Conservation (phyloP, 331 rosid species). For the Saraca asoca region DNA sequence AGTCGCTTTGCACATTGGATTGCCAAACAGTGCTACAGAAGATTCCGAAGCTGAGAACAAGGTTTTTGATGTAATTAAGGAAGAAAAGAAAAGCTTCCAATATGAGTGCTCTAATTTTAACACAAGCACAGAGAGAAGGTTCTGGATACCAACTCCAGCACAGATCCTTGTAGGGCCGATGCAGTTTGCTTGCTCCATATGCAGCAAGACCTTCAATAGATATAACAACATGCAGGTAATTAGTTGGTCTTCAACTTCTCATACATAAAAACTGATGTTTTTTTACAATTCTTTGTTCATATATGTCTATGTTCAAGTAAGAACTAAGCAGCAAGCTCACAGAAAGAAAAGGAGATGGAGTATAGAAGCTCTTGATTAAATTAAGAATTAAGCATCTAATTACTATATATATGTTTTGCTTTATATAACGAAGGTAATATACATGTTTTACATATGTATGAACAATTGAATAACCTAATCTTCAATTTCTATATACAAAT, state of each 20-base stretch:
- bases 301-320: slow-evolving; percentile 2
- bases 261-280: not conserved
- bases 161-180: slow-evolving; percentile 96
- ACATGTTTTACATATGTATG: slow-evolving; percentile 7
- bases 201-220: slow-evolving; percentile 90
- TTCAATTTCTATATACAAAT: not conserved
- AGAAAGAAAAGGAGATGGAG: not conserved
- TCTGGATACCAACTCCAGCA: slow-evolving; percentile 93
- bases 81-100: slow-evolving; percentile 44
- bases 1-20: slow-evolving; percentile 85
- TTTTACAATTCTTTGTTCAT: not conserved
- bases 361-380: not conserved
- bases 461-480: not conserved
- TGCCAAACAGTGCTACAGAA: slow-evolving; percentile 49
- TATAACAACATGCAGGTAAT: slow-evolving; percentile 96
- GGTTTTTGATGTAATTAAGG: slow-evolving; percentile 40
- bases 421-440: too few relatives aligned
- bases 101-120: slow-evolving; percentile 42
- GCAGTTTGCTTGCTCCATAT: slow-evolving; percentile 94
- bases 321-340: not conserved
- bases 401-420: not conserved
- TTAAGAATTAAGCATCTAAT: slow-evolving; percentile 8
- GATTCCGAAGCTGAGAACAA: slow-evolving; percentile 30
- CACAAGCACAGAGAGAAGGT: slow-evolving; percentile 55
- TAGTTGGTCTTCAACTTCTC: slow-evolving; percentile 22